Evolutionary conservation across 495 filamentous ascomycete species (phyloP), one percentile per base, ranked within the genome.

Genomic region (Podospora pseudopauciseta): DNA sequence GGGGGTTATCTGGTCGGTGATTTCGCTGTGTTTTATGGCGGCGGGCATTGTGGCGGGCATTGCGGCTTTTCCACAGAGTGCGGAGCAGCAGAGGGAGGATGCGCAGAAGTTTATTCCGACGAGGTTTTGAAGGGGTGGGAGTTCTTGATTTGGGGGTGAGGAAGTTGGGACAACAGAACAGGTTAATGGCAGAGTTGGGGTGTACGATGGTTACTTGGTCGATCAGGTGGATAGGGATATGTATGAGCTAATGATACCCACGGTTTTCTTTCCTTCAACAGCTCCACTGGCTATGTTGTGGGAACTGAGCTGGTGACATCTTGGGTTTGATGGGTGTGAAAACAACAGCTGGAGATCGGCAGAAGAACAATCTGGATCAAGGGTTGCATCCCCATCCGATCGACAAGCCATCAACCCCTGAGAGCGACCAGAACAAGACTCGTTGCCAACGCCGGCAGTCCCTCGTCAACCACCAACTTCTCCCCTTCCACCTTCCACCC

Each of bases 1-100:
- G 91, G 91, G 91, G 23, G 82, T 92, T 30, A 85, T 92, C 55
- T 93, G 91, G 91, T 89, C 87, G 16, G 78, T 93, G 53, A 84
- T 93, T 49, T 89, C 88, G 2, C 70, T 92, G 39, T 64, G 81
- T 1, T 89, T 93, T 72, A 92, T 93, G 87, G 86, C 86, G 19
- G 80, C 82, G 18, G 89, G 85, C 4, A 93, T 93, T 70, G 78
- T 92, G 44, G 89, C 87, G 20, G 91, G 87, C 4, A 88, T 93
- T 26, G 91, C 91, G 3, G 91, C 90, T 5, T 93, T 92, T 74
- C 89, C 85, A 7, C 81, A 92, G 74, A 85, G 86, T 11, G 88
- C 86, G 63, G 81, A 79, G 27, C 78, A 93, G 75, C 90, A 92
- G 75, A 81, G 90, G 79, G 79, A 85, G 30, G 90, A 90, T 72